Evolutionary conservation across 2,329 filamentous ascomycete genomes (phyloP).

Genomic region (Capronia epimyces): DNA sequence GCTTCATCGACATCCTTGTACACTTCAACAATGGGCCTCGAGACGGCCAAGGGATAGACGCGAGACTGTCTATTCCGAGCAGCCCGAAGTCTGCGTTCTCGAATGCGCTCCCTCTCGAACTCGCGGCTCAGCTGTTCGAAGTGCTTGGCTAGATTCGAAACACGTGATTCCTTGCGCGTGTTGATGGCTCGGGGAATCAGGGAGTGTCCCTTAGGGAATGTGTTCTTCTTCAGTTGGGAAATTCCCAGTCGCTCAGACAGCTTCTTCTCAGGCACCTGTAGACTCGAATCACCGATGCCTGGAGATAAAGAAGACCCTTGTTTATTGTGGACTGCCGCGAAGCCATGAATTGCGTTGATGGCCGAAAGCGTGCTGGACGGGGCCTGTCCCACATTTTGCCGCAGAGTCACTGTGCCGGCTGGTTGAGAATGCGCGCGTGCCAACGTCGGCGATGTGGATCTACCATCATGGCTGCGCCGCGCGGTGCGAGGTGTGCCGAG

Average conservation of each 20-base stretch:
- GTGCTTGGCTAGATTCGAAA: constrained; percentile 87
- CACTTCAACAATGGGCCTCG: constrained; percentile 93
- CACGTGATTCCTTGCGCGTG: constrained; percentile 67
- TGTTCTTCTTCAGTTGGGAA: constrained; percentile 56
- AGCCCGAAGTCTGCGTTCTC: constrained; percentile 74
- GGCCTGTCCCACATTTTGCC: constrained; percentile 30
- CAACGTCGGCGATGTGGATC: constrained; percentile 44
- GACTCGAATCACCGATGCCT: constrained; percentile 30
- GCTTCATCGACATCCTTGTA: constrained; percentile 92
- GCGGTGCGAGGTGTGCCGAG: constrained; percentile 24
- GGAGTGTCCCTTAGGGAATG: constrained; percentile 52
- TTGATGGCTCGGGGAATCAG: constrained; percentile 79
- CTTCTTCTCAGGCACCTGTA: constrained; percentile 61
- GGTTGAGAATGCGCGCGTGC: constrained; percentile 50
- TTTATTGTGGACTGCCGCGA: constrained; percentile 16
- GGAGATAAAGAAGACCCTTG: constrained; percentile 10
- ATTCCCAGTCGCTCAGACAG: constrained; percentile 68
- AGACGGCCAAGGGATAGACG: constrained; percentile 81
- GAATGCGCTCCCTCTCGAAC: constrained; percentile 88
- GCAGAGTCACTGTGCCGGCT: constrained; percentile 32
- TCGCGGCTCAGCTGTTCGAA: constrained; percentile 96
- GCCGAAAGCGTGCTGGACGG: constrained; percentile 24
- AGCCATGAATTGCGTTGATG: constrained; percentile 25
- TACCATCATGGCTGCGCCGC: constrained; percentile 26
- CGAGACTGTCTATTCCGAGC: constrained; percentile 70